A percentile compares a stretch with the other conserved stretches of the same genome.
phyloP scores from a whole-genome alignment of 768 basidiomycete species.

The Gymnopilus dilepis region DNA sequence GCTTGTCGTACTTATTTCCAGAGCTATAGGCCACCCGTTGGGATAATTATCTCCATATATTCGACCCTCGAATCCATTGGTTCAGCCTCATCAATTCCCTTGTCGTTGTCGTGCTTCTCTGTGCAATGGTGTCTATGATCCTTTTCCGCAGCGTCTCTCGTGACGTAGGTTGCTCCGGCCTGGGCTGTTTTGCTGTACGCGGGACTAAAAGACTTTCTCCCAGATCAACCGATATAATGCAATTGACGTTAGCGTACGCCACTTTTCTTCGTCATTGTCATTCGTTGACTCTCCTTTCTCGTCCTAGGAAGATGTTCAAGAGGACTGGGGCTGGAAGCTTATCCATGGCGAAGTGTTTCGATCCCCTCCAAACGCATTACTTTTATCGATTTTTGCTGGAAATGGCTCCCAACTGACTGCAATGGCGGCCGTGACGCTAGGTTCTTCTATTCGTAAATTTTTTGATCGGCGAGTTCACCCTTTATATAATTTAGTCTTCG shows the following conservation, averaged over 20 bases:
- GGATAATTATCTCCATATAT: conserved; percentile 95
- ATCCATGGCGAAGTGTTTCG: conserved; percentile 97
- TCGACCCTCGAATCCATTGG: conserved; percentile 95
- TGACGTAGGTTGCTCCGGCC: conserved; percentile 61
- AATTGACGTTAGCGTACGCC: conserved; percentile 82
- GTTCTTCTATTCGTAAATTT: conserved; percentile 38
- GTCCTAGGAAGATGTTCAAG: conserved; percentile 90
- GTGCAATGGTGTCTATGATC: conserved; percentile 92
- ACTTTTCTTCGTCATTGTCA: not conserved
- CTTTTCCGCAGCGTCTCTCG: conserved; percentile 84
- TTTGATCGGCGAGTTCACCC: not conserved
- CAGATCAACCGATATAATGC: conserved; percentile 94
- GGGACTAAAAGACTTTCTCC: conserved; percentile 19
- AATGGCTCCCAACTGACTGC: conserved; percentile 86
- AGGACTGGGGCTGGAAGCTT: conserved; percentile 99
- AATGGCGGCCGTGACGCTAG: conserved; percentile 88
- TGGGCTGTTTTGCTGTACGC: not conserved
- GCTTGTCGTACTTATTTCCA: not conserved
- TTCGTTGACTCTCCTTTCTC: conserved; percentile 5
- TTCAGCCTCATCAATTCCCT: conserved; percentile 93
- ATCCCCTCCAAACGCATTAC: conserved; percentile 74
- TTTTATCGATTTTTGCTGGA: conserved; percentile 86
- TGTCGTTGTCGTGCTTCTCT: conserved; percentile 90
- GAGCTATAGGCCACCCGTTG: conserved; percentile 82
- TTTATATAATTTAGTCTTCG: conserved; percentile 68